Percentiles rank a stretch among this genome's conserved stretches.
Conservation (phyloP, 768 basidiomycete species). For the Boletus subparvulus region DNA sequence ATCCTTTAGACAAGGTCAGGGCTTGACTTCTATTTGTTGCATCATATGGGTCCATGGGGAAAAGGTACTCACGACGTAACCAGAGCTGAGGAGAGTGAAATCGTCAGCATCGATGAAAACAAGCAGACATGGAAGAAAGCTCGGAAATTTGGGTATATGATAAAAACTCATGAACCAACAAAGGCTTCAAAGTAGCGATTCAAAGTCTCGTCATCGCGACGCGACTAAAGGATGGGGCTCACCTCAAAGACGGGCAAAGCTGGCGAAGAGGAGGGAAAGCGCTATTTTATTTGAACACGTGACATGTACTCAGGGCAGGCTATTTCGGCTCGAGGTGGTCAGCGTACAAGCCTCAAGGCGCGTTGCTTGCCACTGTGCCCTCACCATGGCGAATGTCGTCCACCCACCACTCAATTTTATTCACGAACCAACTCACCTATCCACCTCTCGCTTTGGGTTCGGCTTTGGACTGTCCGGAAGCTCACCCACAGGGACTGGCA, state of each 20-base stretch:
- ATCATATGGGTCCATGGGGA: constrained; percentile 45
- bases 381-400: constrained; percentile 70
- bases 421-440: constrained; percentile 55
- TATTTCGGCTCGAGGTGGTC: not conserved
- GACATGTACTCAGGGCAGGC: constrained; percentile 37
- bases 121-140: constrained; percentile 24
- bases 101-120: constrained; percentile 12
- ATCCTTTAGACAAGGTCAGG: constrained; percentile 77
- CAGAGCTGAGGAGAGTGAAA: not conserved
- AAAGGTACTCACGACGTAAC: constrained; percentile 35
- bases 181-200: constrained; percentile 87
- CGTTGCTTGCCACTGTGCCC: constrained; percentile 18
- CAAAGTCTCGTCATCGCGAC: constrained; percentile 61
- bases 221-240: constrained; percentile 27
- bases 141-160: constrained; percentile 95
- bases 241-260: constrained; percentile 16
- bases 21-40: constrained; percentile 88
- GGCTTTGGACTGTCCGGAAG: constrained; percentile 61
- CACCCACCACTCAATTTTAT: constrained; percentile 66
- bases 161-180: constrained; percentile 60
- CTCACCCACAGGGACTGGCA: constrained; percentile 44
- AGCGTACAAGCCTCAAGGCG: constrained; percentile 3
- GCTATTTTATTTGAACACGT: constrained; percentile 32
- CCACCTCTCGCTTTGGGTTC: constrained; percentile 67
- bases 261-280: not conserved